Conservation (phyloP, 2,329 filamentous ascomycete genomes). For the Trichophyton rubrum region DNA sequence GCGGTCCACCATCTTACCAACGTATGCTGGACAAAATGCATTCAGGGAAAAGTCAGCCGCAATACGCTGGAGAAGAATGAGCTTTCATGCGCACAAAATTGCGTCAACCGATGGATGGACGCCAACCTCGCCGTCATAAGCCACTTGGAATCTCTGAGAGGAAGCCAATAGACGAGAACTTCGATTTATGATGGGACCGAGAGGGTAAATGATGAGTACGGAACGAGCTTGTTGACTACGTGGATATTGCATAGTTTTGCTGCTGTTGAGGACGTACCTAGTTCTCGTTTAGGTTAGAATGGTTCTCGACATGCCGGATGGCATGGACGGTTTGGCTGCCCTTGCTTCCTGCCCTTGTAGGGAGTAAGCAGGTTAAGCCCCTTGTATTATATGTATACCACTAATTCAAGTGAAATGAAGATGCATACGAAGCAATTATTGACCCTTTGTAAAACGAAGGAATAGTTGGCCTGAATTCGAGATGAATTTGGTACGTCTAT, state of each 20-base stretch:
- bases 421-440: background rate
- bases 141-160: constrained; percentile 59
- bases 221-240: background rate
- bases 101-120: constrained; percentile 88
- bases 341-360: background rate
- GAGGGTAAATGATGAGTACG: background rate
- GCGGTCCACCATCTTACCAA: constrained; percentile 58
- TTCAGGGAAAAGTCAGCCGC: constrained; percentile 59
- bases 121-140: constrained; percentile 72
- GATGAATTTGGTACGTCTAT: background rate
- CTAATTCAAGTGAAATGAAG: background rate
- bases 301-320: background rate
- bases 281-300: background rate
- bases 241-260: background rate
- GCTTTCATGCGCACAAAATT: constrained; percentile 77
- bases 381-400: background rate
- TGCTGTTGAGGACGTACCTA: background rate
- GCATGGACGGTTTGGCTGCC: background rate
- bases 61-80: constrained; percentile 64
- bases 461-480: background rate
- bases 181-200: background rate
- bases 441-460: background rate
- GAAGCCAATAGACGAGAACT: constrained; percentile 6
- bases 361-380: background rate
- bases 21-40: constrained; percentile 90